A percentile compares a stretch with the other conserved stretches of the same genome.
Evolutionary conservation across 345 rosid species (phyloP).

Genomic region (Citrus cavaleriei): DNA sequence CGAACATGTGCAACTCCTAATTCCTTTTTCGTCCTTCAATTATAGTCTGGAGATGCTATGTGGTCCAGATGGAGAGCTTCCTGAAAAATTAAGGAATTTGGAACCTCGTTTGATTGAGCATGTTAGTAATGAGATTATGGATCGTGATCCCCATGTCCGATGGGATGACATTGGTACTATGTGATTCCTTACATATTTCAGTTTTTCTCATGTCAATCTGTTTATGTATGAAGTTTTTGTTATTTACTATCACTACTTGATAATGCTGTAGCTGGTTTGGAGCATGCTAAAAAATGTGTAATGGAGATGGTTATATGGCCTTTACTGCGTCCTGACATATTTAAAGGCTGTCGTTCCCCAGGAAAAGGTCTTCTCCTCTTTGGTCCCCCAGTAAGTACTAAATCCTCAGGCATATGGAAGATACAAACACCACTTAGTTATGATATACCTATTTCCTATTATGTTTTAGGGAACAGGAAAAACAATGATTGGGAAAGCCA

Average conservation of each 20-base stretch:
- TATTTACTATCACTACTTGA: constrained; percentile 16
- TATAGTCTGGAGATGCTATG: constrained; percentile 88
- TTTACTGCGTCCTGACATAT: constrained; percentile 89
- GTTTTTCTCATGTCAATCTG: neutral
- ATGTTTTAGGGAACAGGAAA: constrained; percentile 85
- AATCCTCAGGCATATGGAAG: constrained; percentile 12
- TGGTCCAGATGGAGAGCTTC: constrained; percentile 98
- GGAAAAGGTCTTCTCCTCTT: constrained; percentile 99
- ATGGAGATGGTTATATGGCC: constrained; percentile 99
- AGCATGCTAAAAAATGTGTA: constrained; percentile 98
- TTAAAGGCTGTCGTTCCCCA: constrained; percentile 95
- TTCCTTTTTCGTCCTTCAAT: neutral
- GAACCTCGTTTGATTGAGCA: constrained; percentile 98
- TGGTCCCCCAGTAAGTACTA: constrained; percentile 83
- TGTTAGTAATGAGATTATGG: constrained; percentile 97
- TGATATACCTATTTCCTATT: constrained; percentile 15
- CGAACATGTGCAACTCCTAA: neutral
- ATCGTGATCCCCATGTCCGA: constrained; percentile 89
- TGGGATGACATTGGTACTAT: constrained; percentile 94
- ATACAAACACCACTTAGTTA: constrained; percentile 2
- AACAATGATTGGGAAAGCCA: constrained; percentile 99
- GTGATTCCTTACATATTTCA: constrained; percentile 4
- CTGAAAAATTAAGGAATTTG: constrained; percentile 86
- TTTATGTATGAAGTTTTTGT: constrained; percentile 11
- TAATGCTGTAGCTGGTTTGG: constrained; percentile 80